These are phyloP conservation scores for Fusarium ramigenum DNA, from an alignment of 2,329 filamentous ascomycete species.

Conservation along the genomic window DNA sequence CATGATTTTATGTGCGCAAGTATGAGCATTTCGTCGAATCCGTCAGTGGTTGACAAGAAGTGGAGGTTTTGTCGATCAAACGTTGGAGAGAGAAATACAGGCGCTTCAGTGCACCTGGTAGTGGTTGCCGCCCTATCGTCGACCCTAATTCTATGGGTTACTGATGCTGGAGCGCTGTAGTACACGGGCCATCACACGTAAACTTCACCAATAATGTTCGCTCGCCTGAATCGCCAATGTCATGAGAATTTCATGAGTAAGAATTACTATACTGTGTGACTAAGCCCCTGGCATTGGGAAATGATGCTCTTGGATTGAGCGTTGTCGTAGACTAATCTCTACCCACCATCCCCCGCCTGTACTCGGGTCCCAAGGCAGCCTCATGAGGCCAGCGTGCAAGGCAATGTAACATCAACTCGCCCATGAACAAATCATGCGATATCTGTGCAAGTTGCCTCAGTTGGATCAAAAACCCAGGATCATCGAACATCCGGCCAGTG, in stretches of 20 bases:
- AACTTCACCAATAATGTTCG: not conserved
- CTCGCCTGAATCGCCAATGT: not conserved
- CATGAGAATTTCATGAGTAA: not conserved
- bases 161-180: not conserved
- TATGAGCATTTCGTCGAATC: not conserved
- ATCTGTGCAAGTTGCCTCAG: not conserved
- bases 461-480: not conserved
- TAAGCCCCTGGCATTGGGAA: fast-evolving
- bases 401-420: not conserved
- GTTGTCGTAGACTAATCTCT: not conserved
- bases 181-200: not conserved
- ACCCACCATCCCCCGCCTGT: not conserved
- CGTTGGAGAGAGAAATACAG: not conserved
- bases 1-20: not conserved
- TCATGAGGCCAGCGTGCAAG: not conserved
- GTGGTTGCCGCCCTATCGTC: not conserved
- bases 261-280: no score
- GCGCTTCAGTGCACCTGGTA: not conserved
- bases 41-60: not conserved
- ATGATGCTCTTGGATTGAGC: not conserved
- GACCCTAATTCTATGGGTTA: no score
- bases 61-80: not conserved
- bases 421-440: not conserved
- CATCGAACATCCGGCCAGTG: not conserved
- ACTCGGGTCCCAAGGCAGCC: not conserved